Base-by-base conservation (phyloP, 352 stramenopile genomes). In the Phytophthora foliorum region DNA sequence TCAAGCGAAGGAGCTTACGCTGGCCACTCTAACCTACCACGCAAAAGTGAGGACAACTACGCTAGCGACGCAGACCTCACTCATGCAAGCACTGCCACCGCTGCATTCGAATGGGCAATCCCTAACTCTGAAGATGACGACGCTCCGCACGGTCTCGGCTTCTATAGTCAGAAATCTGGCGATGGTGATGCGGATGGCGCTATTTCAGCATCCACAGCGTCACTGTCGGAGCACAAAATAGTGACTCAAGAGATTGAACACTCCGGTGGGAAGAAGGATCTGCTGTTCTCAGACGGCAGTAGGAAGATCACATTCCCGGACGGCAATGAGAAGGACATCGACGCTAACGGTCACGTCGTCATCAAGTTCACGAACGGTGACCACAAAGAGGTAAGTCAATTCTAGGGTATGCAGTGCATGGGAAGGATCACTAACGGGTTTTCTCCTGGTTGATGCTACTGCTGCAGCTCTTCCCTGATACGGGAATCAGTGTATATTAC, bases 341-440 rank as follows among this genome's bases (percentile, higher is more conserved):
- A 89, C n/a, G 67, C 82, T 7, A 84, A 98, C 67, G 97, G 97
- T 6, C 90, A 92, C 21, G 86, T 84, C 7, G 74, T 97, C 22
- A 96, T 98, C 45, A 84, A 83, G 9, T 99, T 98, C 70, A 87
- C 80, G 5, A 99, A 99, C 67, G 97, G 97, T 24, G 97, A 99
- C 75, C 80, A 97, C 36, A 98, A 99, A 82, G 91, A 97, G 84
- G 81, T 90, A 72, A 54, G 21, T 11, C 8, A 13, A 24, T 22
- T 60, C n/a, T 11, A 25, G 25, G 19, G 17, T 36, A 49, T 29
- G 19, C 4, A 2, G 49, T 16, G 36, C 6, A 21, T 29, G 27
- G 25, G n/a, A 48, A 52, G 42, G 36, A 45, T 36, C 27, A 16
- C 24, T 51, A 54, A 70, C 17, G 13, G 10, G 49, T 39, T 16